Base-by-base conservation (phyloP, 1,284 basidiomycete genomes). In the Wallemia ichthyophaga region DNA sequence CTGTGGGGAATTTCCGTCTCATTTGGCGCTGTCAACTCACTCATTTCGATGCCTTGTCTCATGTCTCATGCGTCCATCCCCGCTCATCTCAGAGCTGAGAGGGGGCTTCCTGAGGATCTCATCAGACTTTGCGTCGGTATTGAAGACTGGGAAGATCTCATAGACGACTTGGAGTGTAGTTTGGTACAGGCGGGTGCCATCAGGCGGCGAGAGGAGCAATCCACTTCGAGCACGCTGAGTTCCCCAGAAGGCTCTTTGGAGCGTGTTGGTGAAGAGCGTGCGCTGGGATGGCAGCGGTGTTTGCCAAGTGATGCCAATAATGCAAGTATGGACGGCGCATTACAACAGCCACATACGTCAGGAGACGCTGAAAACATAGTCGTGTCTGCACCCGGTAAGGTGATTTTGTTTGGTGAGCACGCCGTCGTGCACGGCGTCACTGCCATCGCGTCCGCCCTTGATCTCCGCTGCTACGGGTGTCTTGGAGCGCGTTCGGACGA, bases 31-130 rank as follows among this genome's bases (percentile, higher is more conserved):
- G 91, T 99, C 65, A 98, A 99, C 74, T 88, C 84, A 67, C 72
- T 99, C 68, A 98, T 98, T 71, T 91, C 86, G 65, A 98, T 99
- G 94, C 94, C 94, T 55, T 98, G 94, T 70, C 81, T 91, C 65
- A 98, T 99, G 94, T 94, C 88, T 25, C 94, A 99, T 71, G 91
- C 94, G 26, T 96, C 91, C 37, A 99, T 99, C 65, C 89, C 95
- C 67, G 80, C 92, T 27, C 85, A 86, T 31, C 81, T 82, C 24
- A 83, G 94, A 32, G 88, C 87, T 26, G 89, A 81, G 59, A 84
- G 94, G 61, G 88, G 91, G 57, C 76, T 99, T 27, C 94, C 92
- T 25, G 94, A 99, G 70, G 87, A 98, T 70, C 78, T 99, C 60
- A 96, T 99, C 66, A 85, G 94, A 57, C 78, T 98, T 31, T 99